Base-by-base conservation (phyloP, 345 rosid species). In the Chamaenerion angustifolium region DNA sequence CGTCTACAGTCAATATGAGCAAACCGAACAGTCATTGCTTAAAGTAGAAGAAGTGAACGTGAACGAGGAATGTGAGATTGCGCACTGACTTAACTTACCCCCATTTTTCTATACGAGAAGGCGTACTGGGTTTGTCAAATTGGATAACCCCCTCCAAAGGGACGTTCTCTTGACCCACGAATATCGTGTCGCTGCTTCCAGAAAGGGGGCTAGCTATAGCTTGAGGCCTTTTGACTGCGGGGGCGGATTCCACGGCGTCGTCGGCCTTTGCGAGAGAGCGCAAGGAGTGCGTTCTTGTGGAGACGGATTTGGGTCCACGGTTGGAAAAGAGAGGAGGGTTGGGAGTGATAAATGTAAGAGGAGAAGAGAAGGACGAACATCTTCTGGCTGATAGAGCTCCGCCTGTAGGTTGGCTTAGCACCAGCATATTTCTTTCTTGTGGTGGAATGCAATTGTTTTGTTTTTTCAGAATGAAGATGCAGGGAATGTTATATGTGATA, bases 81-180 rank as follows among this genome's bases (percentile, higher is more conserved):
- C 15, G 17, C 14, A 42, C 16, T 8, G 13, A 59, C 44, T 13
- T 10, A 15, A 45, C 47, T 48, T 70, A 83, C 95, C 94, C 80
- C 98, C 95, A 86, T 72, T 80, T 78, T 42, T 63, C 59, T 1
- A 86, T 25, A 15, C 60, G 62, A 18, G 87, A 71, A 63, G 87
- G 62, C 10, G 64, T 58, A 15, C 40, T 58, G 58, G 83, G 86
- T 57, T 79, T 86, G 40, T 86, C 98, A 63, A 86, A 83, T 55
- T 81, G 98, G 56, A 86, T 90, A 16, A 86, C 98, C 16, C 98
- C 98, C 59, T 90, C 95, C 46, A 86, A 60, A 51, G 90, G 84
- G 42, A 85, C 81, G 43, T 69, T 69, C 51, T 83, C 86, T 43
- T 70, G 84, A 56, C 74, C 74, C 45, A 83, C 81, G 10, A 80